Conservation (phyloP, 305 asterid genomes). For the Plantago coronopus region DNA sequence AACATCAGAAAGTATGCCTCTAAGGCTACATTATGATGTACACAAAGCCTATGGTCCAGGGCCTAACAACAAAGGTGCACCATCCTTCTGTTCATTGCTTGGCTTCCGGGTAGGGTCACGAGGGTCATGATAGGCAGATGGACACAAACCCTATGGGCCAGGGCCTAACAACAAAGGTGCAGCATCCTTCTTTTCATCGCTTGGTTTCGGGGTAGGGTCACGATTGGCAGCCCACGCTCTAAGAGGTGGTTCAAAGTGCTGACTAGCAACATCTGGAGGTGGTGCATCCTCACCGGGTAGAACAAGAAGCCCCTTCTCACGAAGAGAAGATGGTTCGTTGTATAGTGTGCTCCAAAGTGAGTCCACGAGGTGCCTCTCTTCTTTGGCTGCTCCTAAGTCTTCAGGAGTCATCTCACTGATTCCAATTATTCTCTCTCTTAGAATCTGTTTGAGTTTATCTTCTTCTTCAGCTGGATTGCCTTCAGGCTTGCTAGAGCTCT, state of each 20-base stretch:
- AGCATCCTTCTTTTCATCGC: slow-evolving; percentile 39
- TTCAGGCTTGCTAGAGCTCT: slow-evolving; percentile 27
- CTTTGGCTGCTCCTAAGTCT: slow-evolving; percentile 71
- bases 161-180: slow-evolving; percentile 57
- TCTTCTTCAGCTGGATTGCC: slow-evolving; percentile 37
- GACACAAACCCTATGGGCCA: slow-evolving; percentile 27
- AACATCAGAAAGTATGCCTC: background rate
- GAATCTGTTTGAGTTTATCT: slow-evolving; percentile 55
- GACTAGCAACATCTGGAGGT: slow-evolving; percentile 78
- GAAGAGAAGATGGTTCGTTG: slow-evolving; percentile 70
- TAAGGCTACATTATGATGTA: background rate
- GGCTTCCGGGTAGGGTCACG: slow-evolving; percentile 33
- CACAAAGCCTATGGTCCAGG: slow-evolving; percentile 36
- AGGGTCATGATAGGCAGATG: too few relatives aligned
- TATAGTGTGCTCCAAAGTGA: slow-evolving; percentile 63
- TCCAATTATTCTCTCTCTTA: slow-evolving; percentile 55
- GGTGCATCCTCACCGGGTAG: slow-evolving; percentile 76
- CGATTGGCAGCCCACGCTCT: slow-evolving; percentile 73
- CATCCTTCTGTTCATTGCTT: slow-evolving; percentile 36
- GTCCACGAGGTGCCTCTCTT: slow-evolving; percentile 76
- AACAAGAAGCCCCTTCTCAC: slow-evolving; percentile 60
- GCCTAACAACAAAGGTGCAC: slow-evolving; percentile 54
- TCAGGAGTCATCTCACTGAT: slow-evolving; percentile 66
- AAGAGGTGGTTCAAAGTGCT: slow-evolving; percentile 68
- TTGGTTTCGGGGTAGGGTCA: slow-evolving; percentile 30